These are phyloP conservation scores for Fomitopsis pulvina DNA, from an alignment of 768 basidiomycete species.

Conservation along the genomic window DNA sequence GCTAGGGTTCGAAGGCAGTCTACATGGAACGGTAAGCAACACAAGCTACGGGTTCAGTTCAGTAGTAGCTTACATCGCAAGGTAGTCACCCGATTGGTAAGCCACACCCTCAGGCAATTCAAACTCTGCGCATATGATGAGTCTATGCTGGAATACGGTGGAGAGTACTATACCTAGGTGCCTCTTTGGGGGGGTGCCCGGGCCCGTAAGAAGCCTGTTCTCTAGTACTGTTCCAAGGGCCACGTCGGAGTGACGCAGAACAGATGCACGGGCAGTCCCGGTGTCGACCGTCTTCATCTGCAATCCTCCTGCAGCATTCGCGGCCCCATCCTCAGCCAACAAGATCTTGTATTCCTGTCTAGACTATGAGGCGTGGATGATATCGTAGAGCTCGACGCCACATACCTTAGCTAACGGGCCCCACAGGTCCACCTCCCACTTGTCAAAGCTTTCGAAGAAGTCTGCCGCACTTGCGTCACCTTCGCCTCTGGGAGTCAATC, in stretches of 20 bases:
- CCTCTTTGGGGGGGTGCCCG: constrained; percentile 33
- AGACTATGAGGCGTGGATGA: constrained; percentile 6
- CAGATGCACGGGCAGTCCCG: constrained; percentile 27
- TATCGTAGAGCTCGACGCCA: no score
- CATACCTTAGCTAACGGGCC: constrained; percentile 26
- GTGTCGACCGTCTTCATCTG: constrained; percentile 26
- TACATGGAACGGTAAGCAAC: constrained; percentile 8
- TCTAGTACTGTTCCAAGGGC: constrained; percentile 33
- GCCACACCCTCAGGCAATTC: constrained; percentile 32
- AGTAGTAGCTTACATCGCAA: constrained; percentile 32
- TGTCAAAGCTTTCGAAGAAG: constrained; percentile 40
- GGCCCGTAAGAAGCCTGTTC: constrained; percentile 32
- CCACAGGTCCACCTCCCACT: constrained; percentile 36
- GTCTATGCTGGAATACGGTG: neutral
- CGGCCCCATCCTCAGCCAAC: constrained; percentile 1
- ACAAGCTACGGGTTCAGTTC: neutral
- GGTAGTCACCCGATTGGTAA: constrained; percentile 41
- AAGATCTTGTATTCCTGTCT: constrained; percentile 24
- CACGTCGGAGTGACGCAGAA: constrained; percentile 32
- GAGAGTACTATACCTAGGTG: constrained; percentile 29
- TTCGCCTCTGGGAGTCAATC: constrained; percentile 31
- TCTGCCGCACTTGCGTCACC: constrained; percentile 37
- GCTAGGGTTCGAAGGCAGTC: constrained; percentile 35
- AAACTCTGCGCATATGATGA: constrained; percentile 25
- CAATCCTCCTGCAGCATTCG: constrained; percentile 9